Evolutionary conservation across 495 filamentous ascomycete species (phyloP).

Genomic region (Penicillium roqueforti): DNA sequence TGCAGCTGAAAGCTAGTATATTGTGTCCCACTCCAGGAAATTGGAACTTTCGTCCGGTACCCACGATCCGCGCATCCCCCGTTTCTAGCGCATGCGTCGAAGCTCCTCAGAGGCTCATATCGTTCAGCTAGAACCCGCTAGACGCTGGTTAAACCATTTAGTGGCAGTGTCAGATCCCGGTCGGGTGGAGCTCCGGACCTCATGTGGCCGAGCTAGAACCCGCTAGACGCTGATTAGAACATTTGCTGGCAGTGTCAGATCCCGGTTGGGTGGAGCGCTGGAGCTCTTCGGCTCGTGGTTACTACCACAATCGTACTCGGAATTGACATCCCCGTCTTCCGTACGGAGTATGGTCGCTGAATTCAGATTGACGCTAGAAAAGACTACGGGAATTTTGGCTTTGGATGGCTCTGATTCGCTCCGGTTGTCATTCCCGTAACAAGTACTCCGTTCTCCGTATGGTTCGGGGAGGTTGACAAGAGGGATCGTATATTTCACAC

Average conservation of each 20-base stretch:
- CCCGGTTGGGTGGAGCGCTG: slow-evolving; percentile 10
- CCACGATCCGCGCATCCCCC: slow-evolving; percentile 29
- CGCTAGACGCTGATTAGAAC: slow-evolving; percentile 23
- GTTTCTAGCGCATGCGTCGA: slow-evolving; percentile 21
- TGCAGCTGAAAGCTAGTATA: slow-evolving; percentile 11
- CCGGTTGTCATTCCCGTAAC: not conserved
- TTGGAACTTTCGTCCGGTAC: slow-evolving; percentile 18
- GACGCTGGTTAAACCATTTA: slow-evolving; percentile 15
- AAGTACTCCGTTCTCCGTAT: not conserved
- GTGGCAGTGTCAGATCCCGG: slow-evolving; percentile 21
- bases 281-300: not conserved
- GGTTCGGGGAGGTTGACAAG: no score
- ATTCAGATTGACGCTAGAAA: slow-evolving; percentile 3
- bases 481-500: not conserved
- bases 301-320: not conserved
- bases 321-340: not conserved
- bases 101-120: slow-evolving; percentile 5
- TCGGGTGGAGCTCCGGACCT: slow-evolving; percentile 8
- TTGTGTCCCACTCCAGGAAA: slow-evolving; percentile 21
- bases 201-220: slow-evolving; percentile 20
- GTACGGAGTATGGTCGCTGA: not conserved
- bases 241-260: slow-evolving; percentile 19
- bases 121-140: slow-evolving; percentile 32
- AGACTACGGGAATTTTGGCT: not conserved
- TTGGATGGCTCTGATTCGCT: not conserved